Conservation (phyloP, 2,329 filamentous ascomycete species). For the Aspergillus eucalypticola region DNA sequence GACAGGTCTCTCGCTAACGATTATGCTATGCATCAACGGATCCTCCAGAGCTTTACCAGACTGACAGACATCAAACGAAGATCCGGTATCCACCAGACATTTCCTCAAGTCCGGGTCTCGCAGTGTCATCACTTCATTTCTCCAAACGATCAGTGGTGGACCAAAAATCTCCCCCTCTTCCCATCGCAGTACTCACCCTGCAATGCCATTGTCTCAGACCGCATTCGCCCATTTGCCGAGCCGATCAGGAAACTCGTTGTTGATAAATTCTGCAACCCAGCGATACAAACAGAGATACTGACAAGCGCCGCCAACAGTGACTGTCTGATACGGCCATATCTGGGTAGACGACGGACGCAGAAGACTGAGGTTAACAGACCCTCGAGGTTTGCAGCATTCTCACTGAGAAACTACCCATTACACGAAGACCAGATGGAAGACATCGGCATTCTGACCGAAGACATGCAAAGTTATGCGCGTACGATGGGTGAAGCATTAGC, state of each 20-base stretch:
- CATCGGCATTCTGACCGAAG: constrained; percentile 35
- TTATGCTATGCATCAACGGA: constrained; percentile 31
- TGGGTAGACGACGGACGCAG: constrained; percentile 42
- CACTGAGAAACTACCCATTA: constrained; percentile 53
- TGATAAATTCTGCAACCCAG: constrained; percentile 34
- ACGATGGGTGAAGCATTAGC: constrained; percentile 55
- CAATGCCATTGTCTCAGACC: constrained; percentile 37
- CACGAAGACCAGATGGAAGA: constrained; percentile 54
- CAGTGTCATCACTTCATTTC: constrained; percentile 28
- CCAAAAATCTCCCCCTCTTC: constrained; percentile 25
- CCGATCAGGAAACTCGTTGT: constrained; percentile 32
- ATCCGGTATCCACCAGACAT: not conserved
- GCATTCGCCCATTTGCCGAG: constrained; percentile 36
- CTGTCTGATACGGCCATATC: constrained; percentile 53
- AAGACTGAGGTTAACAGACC: not conserved
- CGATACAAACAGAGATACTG: constrained; percentile 27
- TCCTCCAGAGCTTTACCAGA: constrained; percentile 19
- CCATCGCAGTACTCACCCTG: constrained; percentile 32
- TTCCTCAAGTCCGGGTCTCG: constrained; percentile 24
- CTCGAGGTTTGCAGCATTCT: constrained; percentile 32
- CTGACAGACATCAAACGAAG: not conserved
- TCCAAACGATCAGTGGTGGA: constrained; percentile 31
- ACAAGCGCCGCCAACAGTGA: constrained; percentile 41
- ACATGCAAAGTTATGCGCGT: constrained; percentile 38
- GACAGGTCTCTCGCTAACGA: constrained; percentile 33